phyloP scores from a whole-genome alignment of 148 eudicot genomes.

The Simmondsia chinensis region DNA sequence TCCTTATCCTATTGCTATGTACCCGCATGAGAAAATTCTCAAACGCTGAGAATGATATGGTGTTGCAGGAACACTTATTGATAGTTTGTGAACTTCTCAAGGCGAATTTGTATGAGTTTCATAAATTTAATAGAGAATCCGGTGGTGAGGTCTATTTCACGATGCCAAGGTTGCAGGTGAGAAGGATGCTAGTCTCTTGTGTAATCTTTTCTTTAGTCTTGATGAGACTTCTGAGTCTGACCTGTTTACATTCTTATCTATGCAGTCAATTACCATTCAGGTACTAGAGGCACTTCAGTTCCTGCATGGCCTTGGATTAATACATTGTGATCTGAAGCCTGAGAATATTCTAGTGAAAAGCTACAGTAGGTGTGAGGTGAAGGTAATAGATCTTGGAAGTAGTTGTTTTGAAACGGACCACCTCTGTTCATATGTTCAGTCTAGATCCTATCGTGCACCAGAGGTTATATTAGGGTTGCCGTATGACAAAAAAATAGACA shows the following conservation, averaged over 20 bases:
- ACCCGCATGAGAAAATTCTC: conserved; percentile 1
- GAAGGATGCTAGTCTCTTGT: conserved; percentile 2
- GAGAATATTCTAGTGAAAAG: conserved; percentile 98
- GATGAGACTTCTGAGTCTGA: conserved; percentile 1
- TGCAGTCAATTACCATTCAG: conserved; percentile 93
- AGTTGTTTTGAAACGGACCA: conserved; percentile 98
- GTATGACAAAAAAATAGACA: conserved; percentile 87
- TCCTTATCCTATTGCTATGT: no score
- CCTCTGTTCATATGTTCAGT: conserved; percentile 95
- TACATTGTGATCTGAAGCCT: conserved; percentile 99
- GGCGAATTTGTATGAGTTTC: conserved; percentile 96
- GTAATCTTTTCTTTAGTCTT: neutral
- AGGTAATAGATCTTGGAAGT: conserved; percentile 97
- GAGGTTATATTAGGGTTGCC: conserved; percentile 92
- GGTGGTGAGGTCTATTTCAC: conserved; percentile 99
- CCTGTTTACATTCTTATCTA: conserved; percentile 6
- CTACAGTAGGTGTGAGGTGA: conserved; percentile 98
- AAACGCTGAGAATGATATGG: neutral
- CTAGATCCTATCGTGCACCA: conserved; percentile 95
- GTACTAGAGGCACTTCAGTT: conserved; percentile 90
- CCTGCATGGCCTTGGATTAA: conserved; percentile 88
- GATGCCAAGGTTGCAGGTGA: conserved; percentile 99
- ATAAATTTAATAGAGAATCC: conserved; percentile 96
- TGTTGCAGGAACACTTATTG: conserved; percentile 87
- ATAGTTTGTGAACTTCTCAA: conserved; percentile 99